Conservation (phyloP, 192 early-diverging fungal species). For the Funneliformis mosseae region DNA sequence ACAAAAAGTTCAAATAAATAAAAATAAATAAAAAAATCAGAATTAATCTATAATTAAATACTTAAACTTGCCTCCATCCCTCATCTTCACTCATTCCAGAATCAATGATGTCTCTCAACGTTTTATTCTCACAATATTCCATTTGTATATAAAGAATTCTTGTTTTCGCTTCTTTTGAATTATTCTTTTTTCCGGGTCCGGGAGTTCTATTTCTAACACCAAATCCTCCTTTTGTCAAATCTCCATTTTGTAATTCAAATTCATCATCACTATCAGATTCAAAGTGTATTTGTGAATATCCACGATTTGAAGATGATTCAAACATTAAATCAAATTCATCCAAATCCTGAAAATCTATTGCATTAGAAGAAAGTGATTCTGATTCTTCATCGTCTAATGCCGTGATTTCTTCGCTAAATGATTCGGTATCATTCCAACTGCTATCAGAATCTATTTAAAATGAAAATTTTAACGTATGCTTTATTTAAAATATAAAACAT, state of each 20-base stretch:
- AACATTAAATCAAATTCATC: slow-evolving; percentile 52
- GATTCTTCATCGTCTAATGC: slow-evolving; percentile 32
- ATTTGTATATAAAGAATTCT: slow-evolving; percentile 93
- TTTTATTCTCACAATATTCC: slow-evolving; percentile 98
- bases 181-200: slow-evolving; percentile 12
- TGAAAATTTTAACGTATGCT: too few species aligned
- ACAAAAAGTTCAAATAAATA: background rate
- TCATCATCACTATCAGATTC: background rate
- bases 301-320: slow-evolving; percentile 36
- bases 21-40: background rate
- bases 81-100: slow-evolving; percentile 78
- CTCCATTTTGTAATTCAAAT: slow-evolving; percentile 6
- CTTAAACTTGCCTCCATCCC: slow-evolving; percentile 56
- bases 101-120: slow-evolving; percentile 81
- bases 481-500: background rate
- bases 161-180: slow-evolving; percentile 32
- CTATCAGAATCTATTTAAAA: slow-evolving; percentile 42
- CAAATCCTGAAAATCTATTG: slow-evolving; percentile 33
- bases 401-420: slow-evolving; percentile 30
- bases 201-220: background rate
- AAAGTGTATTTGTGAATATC: slow-evolving; percentile 4
- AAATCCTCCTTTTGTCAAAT: background rate
- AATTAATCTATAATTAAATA: background rate
- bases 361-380: slow-evolving; percentile 17
- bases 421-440: slow-evolving; percentile 37